phyloP scores from a whole-genome alignment of 305 asterid genomes.

The Stenogyne calaminthoides region DNA sequence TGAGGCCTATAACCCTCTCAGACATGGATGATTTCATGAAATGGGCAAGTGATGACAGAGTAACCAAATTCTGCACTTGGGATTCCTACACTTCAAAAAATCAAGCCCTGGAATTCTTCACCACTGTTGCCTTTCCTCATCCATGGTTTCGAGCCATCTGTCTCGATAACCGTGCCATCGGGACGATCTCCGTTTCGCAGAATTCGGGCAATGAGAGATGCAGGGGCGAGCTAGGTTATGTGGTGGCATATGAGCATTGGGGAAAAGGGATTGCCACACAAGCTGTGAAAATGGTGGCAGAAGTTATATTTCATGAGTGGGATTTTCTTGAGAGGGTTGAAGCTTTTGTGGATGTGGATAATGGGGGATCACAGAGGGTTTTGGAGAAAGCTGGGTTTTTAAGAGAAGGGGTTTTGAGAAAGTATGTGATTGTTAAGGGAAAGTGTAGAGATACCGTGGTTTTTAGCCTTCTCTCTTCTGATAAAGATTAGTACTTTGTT shows the following conservation, averaged over 20 bases:
- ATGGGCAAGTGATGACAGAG: slow-evolving; percentile 56
- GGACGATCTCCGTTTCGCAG: slow-evolving; percentile 50
- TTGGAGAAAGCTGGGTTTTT: slow-evolving; percentile 54
- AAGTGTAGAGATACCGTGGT: slow-evolving; percentile 37
- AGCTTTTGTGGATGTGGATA: slow-evolving; percentile 44
- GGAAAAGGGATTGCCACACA: slow-evolving; percentile 55
- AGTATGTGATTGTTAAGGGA: slow-evolving; percentile 36
- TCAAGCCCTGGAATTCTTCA: slow-evolving; percentile 48
- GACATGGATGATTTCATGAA: slow-evolving; percentile 61
- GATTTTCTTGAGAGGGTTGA: slow-evolving; percentile 50
- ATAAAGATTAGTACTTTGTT: not conserved
- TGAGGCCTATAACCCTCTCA: slow-evolving; percentile 38
- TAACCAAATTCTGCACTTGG: slow-evolving; percentile 46
- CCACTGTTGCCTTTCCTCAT: slow-evolving; percentile 46
- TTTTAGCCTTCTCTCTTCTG: slow-evolving; percentile 39
- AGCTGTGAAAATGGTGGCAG: slow-evolving; percentile 48
- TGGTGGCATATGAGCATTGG: slow-evolving; percentile 47
- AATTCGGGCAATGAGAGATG: slow-evolving; percentile 28
- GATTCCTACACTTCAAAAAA: slow-evolving; percentile 47
- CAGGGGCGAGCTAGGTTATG: slow-evolving; percentile 61
- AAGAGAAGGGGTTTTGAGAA: slow-evolving; percentile 52
- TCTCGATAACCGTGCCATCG: slow-evolving; percentile 32
- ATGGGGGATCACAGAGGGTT: slow-evolving; percentile 58
- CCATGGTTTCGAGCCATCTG: slow-evolving; percentile 58
- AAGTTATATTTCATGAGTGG: slow-evolving; percentile 50